A percentile compares a stretch with the other conserved stretches of the same genome.
These are phyloP conservation scores for Saccharomycopsis oosterbeekiorum DNA, from an alignment of 805 yeast genomes.

Conservation along the genomic window DNA sequence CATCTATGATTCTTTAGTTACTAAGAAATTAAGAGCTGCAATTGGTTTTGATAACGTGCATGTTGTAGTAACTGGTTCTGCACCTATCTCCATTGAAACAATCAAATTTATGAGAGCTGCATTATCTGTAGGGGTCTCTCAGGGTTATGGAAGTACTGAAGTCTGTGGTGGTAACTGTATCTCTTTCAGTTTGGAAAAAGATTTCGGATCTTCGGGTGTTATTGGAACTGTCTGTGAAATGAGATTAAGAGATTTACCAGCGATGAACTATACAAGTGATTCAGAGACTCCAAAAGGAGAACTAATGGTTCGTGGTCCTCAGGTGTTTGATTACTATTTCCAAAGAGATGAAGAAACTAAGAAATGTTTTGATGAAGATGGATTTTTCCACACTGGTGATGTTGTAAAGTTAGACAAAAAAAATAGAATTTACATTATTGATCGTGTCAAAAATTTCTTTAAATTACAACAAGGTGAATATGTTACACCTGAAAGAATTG, in stretches of 20 bases:
- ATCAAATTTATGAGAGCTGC: constrained; percentile 44
- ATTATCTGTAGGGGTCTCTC: constrained; percentile 34
- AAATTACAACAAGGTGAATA: constrained; percentile 47
- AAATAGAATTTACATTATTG: constrained; percentile 43
- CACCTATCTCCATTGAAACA: constrained; percentile 49
- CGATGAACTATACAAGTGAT: constrained; percentile 31
- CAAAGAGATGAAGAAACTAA: constrained; percentile 38
- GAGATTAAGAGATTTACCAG: constrained; percentile 45
- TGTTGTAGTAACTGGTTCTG: constrained; percentile 38
- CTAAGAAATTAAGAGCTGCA: constrained; percentile 26
- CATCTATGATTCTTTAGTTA: constrained; percentile 27
- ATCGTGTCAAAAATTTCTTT: constrained; percentile 48
- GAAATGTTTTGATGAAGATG: constrained; percentile 35
- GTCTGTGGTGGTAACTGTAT: constrained; percentile 24
- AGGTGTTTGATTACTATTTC: constrained; percentile 31
- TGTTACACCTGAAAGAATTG: constrained; percentile 59
- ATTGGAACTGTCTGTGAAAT: constrained; percentile 38
- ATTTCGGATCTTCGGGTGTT: constrained; percentile 34
- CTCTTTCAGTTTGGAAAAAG: constrained; percentile 25
- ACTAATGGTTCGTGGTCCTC: constrained; percentile 43
- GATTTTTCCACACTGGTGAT: constrained; percentile 53
- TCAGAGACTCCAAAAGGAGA: constrained; percentile 37
- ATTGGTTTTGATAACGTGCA: constrained; percentile 32
- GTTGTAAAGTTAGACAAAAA: constrained; percentile 35
- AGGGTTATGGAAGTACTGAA: constrained; percentile 59